These are phyloP conservation scores for Cytospora piceicola DNA, from an alignment of 2,329 filamentous ascomycete genomes.

Conservation along the genomic window DNA sequence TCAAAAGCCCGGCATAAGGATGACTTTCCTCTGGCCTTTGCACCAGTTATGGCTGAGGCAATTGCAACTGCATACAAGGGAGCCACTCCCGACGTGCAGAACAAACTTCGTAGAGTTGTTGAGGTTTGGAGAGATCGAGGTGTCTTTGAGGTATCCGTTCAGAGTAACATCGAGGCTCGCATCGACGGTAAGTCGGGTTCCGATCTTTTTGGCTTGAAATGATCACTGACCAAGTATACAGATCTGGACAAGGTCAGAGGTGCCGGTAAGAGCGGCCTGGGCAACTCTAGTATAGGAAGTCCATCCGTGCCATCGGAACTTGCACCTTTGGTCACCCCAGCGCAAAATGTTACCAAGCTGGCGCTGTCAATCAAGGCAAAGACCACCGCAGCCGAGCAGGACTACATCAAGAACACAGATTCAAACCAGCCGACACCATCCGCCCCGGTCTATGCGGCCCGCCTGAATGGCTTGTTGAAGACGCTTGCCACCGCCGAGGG, in stretches of 20 bases:
- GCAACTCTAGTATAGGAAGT: slow-evolving; percentile 70
- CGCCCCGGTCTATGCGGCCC: slow-evolving; percentile 88
- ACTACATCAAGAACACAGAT: slow-evolving; percentile 84
- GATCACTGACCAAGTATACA: slow-evolving; percentile 38
- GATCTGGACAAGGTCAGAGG: slow-evolving; percentile 67
- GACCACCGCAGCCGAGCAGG: slow-evolving; percentile 72
- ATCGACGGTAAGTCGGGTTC: slow-evolving; percentile 67
- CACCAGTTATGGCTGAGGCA: slow-evolving; percentile 91
- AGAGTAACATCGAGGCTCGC: slow-evolving; percentile 77
- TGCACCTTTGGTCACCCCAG: slow-evolving; percentile 71
- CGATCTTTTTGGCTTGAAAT: background rate
- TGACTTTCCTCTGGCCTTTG: slow-evolving; percentile 90
- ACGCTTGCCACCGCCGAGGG: slow-evolving; percentile 85
- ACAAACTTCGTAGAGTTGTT: slow-evolving; percentile 83
- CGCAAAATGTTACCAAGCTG: slow-evolving; percentile 75
- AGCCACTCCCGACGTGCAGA: slow-evolving; percentile 81
- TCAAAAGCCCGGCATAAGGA: slow-evolving; percentile 90
- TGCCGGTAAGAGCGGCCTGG: slow-evolving; percentile 54
- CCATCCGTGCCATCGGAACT: slow-evolving; percentile 75
- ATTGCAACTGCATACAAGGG: slow-evolving; percentile 89
- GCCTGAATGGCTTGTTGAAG: slow-evolving; percentile 87
- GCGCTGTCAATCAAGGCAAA: slow-evolving; percentile 69
- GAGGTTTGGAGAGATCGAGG: slow-evolving; percentile 90
- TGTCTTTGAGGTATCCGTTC: slow-evolving; percentile 82
- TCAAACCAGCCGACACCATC: slow-evolving; percentile 70